Evolutionary conservation across 1,284 basidiomycete species (phyloP), one percentile per base, ranked within the genome.

Genomic region (Marasmius sp.): DNA sequence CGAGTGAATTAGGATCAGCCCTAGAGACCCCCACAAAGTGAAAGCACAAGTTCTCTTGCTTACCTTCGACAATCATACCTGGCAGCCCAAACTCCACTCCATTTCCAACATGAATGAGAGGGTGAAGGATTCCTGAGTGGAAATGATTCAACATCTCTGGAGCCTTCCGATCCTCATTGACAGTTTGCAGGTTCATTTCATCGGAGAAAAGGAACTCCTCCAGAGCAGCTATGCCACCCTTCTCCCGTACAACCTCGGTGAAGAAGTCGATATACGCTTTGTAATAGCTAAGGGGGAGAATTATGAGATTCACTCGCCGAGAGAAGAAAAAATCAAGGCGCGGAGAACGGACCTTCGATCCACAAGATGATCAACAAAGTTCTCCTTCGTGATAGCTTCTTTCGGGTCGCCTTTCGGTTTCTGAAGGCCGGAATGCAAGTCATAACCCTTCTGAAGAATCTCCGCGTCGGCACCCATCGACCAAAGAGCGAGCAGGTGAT

Each of bases 11-110:
- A 39, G n/a, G 2, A 16, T 43, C 8, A 16, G 7, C 9, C 9
- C 11, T 16, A 5, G 27, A 27, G 11, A 9, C 18, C 1, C 14
- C 10, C 27, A 27, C n/a, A 27, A 33, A 8, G 3, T 37, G 41
- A 57, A 47, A 54, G 33, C 39, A 20, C 20, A 36, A 20, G 27
- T 27, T 27, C 27, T 6, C 5, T 2, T 27, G 58, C 71, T 8
- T 53, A 85, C 88, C 87, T 79, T 90, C 87, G 2, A 84, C 83
- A 16, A 87, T 71, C 69, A 88, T 81, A 6, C 88, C 89, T 2
- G 78, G 79, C 16, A 89, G 68, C 6, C 81, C 79, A 66, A 91
- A 88, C 68, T 91, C 89, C 3, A 81, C 71, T 2, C 86, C 88
- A 70, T 86, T 87, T 1, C 86, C 88, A 0, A 77, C 66, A 61